A percentile compares a stretch with the other conserved stretches of the same genome.
Conservation (phyloP, 768 basidiomycete species). For the Termitomyces sp. region DNA sequence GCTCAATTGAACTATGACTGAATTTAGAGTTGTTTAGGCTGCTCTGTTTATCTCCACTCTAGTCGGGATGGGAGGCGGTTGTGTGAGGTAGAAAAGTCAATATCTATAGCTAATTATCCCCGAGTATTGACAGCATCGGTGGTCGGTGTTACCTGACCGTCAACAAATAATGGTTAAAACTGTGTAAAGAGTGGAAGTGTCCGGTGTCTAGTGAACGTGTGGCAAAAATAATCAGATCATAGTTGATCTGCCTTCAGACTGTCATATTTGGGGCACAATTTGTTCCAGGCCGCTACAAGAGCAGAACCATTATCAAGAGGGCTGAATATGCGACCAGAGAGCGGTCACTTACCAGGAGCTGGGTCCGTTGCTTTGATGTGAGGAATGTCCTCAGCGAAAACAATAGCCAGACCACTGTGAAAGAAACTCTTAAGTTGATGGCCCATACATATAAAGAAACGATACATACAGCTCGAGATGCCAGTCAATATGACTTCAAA, state of each 20-base stretch:
- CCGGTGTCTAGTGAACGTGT: neutral
- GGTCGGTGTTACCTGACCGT: too few species aligned
- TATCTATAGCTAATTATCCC: too few species aligned
- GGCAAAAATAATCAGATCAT: neutral
- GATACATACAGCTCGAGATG: conserved; percentile 34
- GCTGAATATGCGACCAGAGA: neutral
- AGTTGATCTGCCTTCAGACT: conserved; percentile 7
- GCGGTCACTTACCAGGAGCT: conserved; percentile 19
- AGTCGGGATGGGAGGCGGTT: too few species aligned
- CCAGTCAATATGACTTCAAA: conserved; percentile 34
- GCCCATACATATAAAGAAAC: neutral
- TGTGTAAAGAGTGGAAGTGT: neutral
- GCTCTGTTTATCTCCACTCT: too few species aligned
- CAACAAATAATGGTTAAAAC: neutral
- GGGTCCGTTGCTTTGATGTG: conserved; percentile 18
- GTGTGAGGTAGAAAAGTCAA: too few species aligned
- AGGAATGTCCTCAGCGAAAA: conserved; percentile 32
- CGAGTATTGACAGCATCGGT: too few species aligned
- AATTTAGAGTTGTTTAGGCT: too few species aligned
- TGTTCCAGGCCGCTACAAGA: conserved; percentile 28
- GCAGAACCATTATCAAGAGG: neutral
- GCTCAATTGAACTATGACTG: too few species aligned
- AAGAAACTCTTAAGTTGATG: neutral
- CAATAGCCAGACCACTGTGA: conserved; percentile 28
- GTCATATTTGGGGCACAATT: conserved; percentile 32